Base-by-base conservation (phyloP, 331 rosid species). In the Telfairia occidentalis region DNA sequence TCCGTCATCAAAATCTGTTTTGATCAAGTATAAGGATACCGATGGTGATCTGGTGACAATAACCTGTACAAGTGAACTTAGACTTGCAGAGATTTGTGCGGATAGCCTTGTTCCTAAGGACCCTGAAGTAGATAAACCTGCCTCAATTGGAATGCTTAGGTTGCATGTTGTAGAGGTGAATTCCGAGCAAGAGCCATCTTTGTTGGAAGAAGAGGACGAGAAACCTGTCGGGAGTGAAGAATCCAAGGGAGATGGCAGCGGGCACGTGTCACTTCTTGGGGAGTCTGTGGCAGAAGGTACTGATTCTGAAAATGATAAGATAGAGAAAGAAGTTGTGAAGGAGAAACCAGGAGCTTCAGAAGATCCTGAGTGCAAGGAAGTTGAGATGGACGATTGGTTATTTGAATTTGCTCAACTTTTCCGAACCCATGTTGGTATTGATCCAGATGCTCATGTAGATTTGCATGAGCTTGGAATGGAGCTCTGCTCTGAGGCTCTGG, bases 331-430 rank as follows among this genome's bases (percentile, higher is more conserved):
- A 79, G 82, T 78, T 76, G 75, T 81, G 42, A 88, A 88, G 85
- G 88, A 85, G 83, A 95, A 90, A 81, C 30, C 81, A 29, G 87
- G 76, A 49, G 83, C 82, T 40, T n/a, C 78, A 8, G 97, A 89
- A 81, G 93, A 90, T 76, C 84, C 86, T 1, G 94, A 95, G 76
- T 78, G 92, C 89, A 90, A 91, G 84, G 98, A 91, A 78, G 82
- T 94, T 80, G 97, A 94, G 84, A 94, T 94, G 96, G 98, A 91
- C 77, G 98, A 94, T 72, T 94, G 98, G 98, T 80, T 94, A 85
- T 90, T 94, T 76, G 98, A 94, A 74, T 94, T 94, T 75, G 97
- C 98, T 75, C 96, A 94, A 75, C 96, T 94, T 71, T 94, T 94
- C 84, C 96, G 97, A 77, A 85, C 96, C 29, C 96, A 91, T 75